Percentiles rank a stretch among this genome's conserved stretches.
Evolutionary conservation across 371 early-diverging fungal species (phyloP).

Genomic region (Saksenaea vasiformis): DNA sequence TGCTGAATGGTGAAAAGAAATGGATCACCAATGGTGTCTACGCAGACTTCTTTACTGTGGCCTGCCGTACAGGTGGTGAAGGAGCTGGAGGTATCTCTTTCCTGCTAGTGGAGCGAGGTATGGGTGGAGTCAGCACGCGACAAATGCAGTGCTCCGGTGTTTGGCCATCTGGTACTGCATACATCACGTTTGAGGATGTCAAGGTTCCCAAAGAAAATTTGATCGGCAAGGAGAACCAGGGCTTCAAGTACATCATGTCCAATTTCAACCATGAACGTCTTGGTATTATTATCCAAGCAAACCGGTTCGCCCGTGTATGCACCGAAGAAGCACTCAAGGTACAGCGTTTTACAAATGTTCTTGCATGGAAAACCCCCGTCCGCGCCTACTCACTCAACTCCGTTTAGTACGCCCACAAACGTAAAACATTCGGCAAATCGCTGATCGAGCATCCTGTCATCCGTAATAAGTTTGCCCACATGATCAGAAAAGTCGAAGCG

Average conservation of each 20-base stretch:
- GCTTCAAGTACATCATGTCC: conserved; percentile 77
- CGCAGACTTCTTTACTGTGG: conserved; percentile 69
- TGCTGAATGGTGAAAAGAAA: conserved; percentile 79
- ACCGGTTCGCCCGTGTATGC: conserved; percentile 81
- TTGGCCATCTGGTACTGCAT: conserved; percentile 82
- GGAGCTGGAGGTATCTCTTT: conserved; percentile 82
- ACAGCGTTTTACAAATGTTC: background rate
- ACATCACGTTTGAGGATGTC: conserved; percentile 79
- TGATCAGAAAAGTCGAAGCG: conserved; percentile 74
- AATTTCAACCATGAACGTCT: conserved; percentile 76
- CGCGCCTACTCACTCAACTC: background rate
- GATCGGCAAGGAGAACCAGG: conserved; percentile 83
- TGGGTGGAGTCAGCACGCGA: conserved; percentile 79
- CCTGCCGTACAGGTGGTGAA: conserved; percentile 71
- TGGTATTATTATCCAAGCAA: conserved; percentile 83
- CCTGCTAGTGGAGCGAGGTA: conserved; percentile 68
- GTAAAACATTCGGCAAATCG: conserved; percentile 82
- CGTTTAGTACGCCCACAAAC: conserved; percentile 70
- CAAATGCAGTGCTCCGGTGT: conserved; percentile 81
- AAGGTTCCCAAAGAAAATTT: conserved; percentile 79
- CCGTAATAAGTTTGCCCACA: conserved; percentile 68
- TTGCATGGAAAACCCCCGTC: background rate
- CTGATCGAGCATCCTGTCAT: conserved; percentile 71
- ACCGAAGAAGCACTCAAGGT: conserved; percentile 76
- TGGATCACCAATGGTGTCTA: conserved; percentile 85